These are phyloP conservation scores for Trametes cubensis DNA, from an alignment of 768 basidiomycete genomes.

Conservation along the genomic window DNA sequence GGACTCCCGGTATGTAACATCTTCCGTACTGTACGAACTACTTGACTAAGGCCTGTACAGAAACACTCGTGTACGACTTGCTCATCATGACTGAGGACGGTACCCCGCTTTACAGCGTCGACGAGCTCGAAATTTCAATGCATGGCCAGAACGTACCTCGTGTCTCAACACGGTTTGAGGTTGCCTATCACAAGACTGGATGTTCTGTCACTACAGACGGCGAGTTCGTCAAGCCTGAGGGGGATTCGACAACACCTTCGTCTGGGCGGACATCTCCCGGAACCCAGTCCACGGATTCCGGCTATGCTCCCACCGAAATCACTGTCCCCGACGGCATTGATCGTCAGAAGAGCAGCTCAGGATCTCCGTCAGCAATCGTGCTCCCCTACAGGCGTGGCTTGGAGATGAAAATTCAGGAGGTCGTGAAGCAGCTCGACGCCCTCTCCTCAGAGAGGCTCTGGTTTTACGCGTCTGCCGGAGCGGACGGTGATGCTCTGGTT, in stretches of 20 bases:
- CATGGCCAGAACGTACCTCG: conserved; percentile 22
- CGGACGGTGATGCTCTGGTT: conserved; percentile 35
- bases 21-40: not conserved
- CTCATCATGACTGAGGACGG: conserved; percentile 34
- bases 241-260: no score
- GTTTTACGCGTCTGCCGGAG: conserved; percentile 35
- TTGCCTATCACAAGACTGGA: conserved; percentile 22
- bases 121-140: conserved; percentile 20
- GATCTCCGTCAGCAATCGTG: not conserved
- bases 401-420: conserved; percentile 27
- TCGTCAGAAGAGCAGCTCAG: no score
- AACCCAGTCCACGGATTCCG: not conserved
- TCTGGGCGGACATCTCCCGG: not conserved
- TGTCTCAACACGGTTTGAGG: conserved; percentile 27
- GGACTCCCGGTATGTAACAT: conserved; percentile 34
- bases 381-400: conserved; percentile 22
- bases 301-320: not conserved
- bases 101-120: conserved; percentile 27
- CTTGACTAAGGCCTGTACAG: conserved; percentile 25
- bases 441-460: conserved; percentile 29
- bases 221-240: no score
- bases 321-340: no score
- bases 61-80: conserved; percentile 34
- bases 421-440: conserved; percentile 18
- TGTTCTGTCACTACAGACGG: not conserved